Conservation (phyloP, 2,329 filamentous ascomycete genomes). For the Rutstroemia sp. region DNA sequence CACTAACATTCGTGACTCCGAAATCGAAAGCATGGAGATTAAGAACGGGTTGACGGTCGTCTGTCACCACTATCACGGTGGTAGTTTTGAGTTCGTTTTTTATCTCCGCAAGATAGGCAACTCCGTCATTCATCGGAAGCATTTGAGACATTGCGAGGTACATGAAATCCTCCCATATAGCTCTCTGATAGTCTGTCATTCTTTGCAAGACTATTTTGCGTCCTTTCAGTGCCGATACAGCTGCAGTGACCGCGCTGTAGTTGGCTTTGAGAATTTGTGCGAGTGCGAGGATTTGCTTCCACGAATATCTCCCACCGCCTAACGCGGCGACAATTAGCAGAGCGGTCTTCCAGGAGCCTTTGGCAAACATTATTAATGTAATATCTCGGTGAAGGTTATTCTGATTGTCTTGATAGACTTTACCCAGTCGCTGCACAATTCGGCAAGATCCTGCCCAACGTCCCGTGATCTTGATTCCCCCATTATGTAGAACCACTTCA, state of each 20-base stretch:
- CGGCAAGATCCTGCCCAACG: slow-evolving; percentile 1
- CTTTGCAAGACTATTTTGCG: background rate
- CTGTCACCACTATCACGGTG: background rate
- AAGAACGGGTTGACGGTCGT: background rate
- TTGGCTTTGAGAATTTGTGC: background rate
- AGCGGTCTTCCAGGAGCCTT: background rate
- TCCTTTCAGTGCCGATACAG: background rate
- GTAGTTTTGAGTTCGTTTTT: background rate
- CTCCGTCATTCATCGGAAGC: background rate
- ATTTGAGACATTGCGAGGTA: slow-evolving; percentile 2
- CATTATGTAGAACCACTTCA: background rate
- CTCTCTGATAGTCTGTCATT: background rate
- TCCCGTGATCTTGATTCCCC: background rate
- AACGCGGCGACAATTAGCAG: background rate
- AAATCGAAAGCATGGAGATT: background rate
- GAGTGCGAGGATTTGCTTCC: background rate
- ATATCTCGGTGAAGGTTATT: background rate
- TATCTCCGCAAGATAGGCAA: background rate
- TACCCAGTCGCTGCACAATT: background rate
- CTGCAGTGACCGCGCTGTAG: background rate
- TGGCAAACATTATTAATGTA: background rate
- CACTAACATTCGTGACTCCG: background rate
- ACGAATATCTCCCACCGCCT: background rate
- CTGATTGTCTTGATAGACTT: background rate
- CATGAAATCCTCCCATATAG: slow-evolving; percentile 5